phyloP scores from a whole-genome alignment of 2,329 filamentous ascomycete species.

The Sporothrix euskadiensis region DNA sequence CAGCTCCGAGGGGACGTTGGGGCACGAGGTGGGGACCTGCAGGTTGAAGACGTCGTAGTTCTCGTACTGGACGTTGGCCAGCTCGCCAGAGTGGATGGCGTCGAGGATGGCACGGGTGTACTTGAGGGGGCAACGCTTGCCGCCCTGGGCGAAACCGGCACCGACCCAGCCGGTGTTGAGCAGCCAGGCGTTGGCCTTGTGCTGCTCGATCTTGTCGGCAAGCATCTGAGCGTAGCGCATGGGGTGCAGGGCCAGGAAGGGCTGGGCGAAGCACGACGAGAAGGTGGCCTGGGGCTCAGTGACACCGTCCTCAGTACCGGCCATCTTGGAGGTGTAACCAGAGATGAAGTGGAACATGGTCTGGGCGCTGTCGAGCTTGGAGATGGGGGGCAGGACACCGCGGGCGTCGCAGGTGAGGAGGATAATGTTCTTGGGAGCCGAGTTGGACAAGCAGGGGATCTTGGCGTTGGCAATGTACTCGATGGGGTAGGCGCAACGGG shows the following conservation, averaged over 20 bases:
- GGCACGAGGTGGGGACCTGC: conserved; percentile 87
- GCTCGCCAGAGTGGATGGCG: conserved; percentile 94
- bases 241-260: conserved; percentile 96
- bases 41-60: conserved; percentile 97
- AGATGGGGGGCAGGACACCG: conserved; percentile 95
- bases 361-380: conserved; percentile 89
- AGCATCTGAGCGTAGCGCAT: conserved; percentile 99
- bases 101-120: conserved; percentile 98
- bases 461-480: conserved; percentile 99
- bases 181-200: conserved; percentile 96
- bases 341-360: conserved; percentile 99
- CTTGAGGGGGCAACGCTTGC: conserved; percentile 96
- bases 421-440: conserved; percentile 95
- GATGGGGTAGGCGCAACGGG: conserved; percentile 89
- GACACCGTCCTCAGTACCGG: conserved; percentile 94
- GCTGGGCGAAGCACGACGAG: conserved; percentile 98
- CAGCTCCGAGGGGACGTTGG: conserved; percentile 83
- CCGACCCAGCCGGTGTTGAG: conserved; percentile 98
- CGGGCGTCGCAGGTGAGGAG: conserved; percentile 97
- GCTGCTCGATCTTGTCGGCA: conserved; percentile 92
- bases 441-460: conserved; percentile 86
- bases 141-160: conserved; percentile 84
- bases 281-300: conserved; percentile 98
- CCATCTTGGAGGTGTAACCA: conserved; percentile 99
- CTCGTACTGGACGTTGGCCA: conserved; percentile 91